Base-by-base conservation (phyloP, 768 basidiomycete genomes). In the Filobasidium wieringae region DNA sequence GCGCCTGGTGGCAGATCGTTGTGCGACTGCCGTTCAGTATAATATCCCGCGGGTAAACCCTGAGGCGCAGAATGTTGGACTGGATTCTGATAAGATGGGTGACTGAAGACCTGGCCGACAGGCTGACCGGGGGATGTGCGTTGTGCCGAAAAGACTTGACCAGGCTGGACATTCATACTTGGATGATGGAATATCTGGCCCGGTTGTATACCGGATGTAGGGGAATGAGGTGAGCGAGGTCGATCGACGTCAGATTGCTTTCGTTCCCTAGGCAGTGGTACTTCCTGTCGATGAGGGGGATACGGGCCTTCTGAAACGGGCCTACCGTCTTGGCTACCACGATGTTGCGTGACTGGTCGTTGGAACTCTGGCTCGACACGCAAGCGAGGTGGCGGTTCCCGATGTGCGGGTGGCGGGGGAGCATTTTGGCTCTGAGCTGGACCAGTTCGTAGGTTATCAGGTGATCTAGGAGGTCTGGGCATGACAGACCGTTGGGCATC, bases 151-250 rank as follows among this genome's bases (percentile, higher is more conserved):
- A 63, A 63, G 26, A 61, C 57, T 32, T 63, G 61, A 24, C 68
- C 73, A n/a, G 68, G 71, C 51, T 68, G 68, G 11, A 66, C 65
- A 41, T 53, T 57, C 41, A 58, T 52, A 39, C 59, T 56, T 9
- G 72, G 68, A 52, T 72, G 67, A 32, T 70, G 68, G 64, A 72
- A 72, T 6, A 71, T 58, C 59, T 72, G 68, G 27, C 71, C 70
- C 7, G 70, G 71, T 55, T 71, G 68, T 8, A 69, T 67, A 37
- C 68, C 68, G 12, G 64, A 59, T 55, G 66, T 45, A 6, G 30
- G 22, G 15, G 58, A 30, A 27, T 53, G 36, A 15, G 57, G 9
- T 15, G 39, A 51, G 57, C 53, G 53, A 24, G 50, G 51, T 43
- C 40, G 17, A 30, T 51, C 50, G 40, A 62, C 31, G 36, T 62